phyloP scores from a whole-genome alignment of 805 yeast species.

The Barnettozyma californica region DNA sequence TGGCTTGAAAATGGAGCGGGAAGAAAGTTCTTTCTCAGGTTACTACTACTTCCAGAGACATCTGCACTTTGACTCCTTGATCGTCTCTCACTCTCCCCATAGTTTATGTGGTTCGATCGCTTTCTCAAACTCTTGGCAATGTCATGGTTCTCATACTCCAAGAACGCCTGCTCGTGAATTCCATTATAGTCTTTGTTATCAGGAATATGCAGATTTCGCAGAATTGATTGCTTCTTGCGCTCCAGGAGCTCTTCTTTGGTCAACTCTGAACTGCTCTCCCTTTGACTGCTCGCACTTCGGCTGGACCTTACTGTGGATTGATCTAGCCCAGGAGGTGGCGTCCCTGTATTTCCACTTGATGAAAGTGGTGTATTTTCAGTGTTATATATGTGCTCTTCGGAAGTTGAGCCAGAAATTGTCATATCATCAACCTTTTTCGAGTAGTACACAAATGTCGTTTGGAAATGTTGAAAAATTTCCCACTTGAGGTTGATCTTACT shows the following conservation, averaged over 20 bases:
- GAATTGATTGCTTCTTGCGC: slow-evolving; percentile 17
- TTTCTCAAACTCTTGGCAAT: slow-evolving; percentile 13
- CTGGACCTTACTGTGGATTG: not conserved
- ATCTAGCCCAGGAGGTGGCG: not conserved
- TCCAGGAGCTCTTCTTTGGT: slow-evolving; percentile 17
- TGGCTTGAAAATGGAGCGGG: not conserved
- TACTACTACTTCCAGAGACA: not conserved
- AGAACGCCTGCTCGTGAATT: slow-evolving; percentile 29
- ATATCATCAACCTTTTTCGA: not conserved
- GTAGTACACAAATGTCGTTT: not conserved
- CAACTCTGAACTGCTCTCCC: slow-evolving; percentile 5
- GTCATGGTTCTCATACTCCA: slow-evolving; percentile 14
- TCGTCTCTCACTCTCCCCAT: slow-evolving; percentile 1
- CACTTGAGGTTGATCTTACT: not conserved
- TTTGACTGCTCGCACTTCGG: slow-evolving; percentile 2
- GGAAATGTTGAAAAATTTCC: not conserved
- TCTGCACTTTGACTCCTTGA: slow-evolving; percentile 6
- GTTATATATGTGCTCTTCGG: not conserved
- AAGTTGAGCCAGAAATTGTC: not conserved
- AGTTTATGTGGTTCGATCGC: slow-evolving; percentile 8
- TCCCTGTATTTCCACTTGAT: not conserved
- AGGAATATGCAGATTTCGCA: slow-evolving; percentile 31
- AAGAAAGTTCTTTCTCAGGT: not conserved
- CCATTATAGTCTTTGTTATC: slow-evolving; percentile 34
- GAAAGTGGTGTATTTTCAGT: not conserved